These are phyloP conservation scores for Elaeagnus macrophylla DNA, from an alignment of 306 rosid genomes.

Conservation along the genomic window DNA sequence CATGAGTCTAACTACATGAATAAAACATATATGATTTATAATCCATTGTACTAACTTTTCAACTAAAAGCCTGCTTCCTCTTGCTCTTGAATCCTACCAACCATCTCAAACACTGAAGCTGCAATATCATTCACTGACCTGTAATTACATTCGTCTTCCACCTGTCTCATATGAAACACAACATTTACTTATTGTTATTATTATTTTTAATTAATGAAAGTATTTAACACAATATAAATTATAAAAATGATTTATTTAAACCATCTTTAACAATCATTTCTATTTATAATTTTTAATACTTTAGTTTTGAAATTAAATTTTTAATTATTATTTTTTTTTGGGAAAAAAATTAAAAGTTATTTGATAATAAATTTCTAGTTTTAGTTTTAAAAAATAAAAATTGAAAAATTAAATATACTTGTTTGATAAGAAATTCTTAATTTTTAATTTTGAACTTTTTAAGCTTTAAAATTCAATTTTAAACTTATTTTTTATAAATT, in stretches of 20 bases:
- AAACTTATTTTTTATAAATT: too few relatives aligned
- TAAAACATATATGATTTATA: not conserved
- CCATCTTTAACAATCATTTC: too few relatives aligned
- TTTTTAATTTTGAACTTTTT: too few relatives aligned
- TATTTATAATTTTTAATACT: too few relatives aligned
- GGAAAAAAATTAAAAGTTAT: too few relatives aligned
- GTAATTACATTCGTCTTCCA: conserved; percentile 25
- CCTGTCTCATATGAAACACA: conserved; percentile 21
- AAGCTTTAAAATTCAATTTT: too few relatives aligned
- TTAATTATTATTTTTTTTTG: too few relatives aligned
- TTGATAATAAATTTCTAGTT: too few relatives aligned
- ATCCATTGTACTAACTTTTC: not conserved
- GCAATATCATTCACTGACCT: conserved; percentile 37
- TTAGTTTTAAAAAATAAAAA: too few relatives aligned
- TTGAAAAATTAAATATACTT: too few relatives aligned
- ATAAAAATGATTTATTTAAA: not conserved
- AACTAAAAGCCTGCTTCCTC: conserved; percentile 3
- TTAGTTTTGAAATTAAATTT: too few relatives aligned
- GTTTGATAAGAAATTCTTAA: too few relatives aligned
- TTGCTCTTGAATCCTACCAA: conserved; percentile 30
- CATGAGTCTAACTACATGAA: not conserved
- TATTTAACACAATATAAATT: not conserved
- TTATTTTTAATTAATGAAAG: not conserved
- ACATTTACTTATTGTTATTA: not conserved
- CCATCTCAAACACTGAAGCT: conserved; percentile 34